These are phyloP conservation scores for Cornus florida DNA, from an alignment of 148 eudicot species.

Conservation along the genomic window DNA sequence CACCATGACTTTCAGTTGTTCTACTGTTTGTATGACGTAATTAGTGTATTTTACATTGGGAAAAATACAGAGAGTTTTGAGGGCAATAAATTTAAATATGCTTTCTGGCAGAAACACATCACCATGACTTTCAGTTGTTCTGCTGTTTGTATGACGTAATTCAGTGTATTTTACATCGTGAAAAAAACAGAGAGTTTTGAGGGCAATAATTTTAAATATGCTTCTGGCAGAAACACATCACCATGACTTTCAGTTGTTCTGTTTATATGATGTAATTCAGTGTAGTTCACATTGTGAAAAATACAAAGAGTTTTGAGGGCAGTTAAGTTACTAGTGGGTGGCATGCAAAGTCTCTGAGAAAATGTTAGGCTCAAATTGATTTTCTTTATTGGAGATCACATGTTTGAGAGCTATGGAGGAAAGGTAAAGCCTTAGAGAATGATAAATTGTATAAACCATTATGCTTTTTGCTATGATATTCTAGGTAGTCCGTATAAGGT, in stretches of 20 bases:
- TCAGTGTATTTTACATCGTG: too few species aligned
- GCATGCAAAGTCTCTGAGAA: background rate
- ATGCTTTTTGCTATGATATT: background rate
- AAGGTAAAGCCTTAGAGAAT: background rate
- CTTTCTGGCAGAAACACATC: background rate
- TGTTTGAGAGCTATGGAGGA: background rate
- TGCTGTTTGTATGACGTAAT: background rate
- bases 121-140: background rate
- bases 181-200: too few species aligned
- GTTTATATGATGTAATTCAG: background rate
- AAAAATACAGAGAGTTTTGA: too few species aligned
- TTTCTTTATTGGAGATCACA: background rate
- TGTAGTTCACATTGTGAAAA: background rate
- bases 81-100: too few species aligned
- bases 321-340: background rate
- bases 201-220: too few species aligned
- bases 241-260: background rate
- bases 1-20: background rate
- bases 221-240: background rate
- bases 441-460: background rate
- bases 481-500: background rate
- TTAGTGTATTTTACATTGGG: too few species aligned
- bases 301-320: background rate
- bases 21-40: background rate
- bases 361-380: background rate